phyloP scores from a whole-genome alignment of 2,329 filamentous ascomycete genomes.

The Ascochyta clinopodiicola region DNA sequence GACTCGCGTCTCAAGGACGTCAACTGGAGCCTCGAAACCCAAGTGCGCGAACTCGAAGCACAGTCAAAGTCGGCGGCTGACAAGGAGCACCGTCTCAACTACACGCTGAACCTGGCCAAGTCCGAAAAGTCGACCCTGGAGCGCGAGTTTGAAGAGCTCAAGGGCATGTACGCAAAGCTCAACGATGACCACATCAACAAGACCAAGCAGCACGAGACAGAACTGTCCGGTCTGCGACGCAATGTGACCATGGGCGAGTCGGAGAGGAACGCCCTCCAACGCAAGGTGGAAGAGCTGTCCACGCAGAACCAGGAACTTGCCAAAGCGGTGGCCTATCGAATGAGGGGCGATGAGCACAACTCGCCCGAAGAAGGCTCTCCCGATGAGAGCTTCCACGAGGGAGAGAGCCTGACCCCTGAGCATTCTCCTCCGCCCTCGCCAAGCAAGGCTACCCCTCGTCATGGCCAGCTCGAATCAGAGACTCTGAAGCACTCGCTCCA shows the following conservation, averaged over 20 bases:
- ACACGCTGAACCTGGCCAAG: conserved; percentile 72
- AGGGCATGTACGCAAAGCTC: conserved; percentile 77
- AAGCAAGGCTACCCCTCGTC: conserved; percentile 87
- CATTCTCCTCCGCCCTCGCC: conserved; percentile 91
- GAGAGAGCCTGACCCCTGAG: conserved; percentile 73
- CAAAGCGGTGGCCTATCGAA: conserved; percentile 78
- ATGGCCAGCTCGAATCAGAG: conserved; percentile 91
- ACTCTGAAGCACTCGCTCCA: conserved; percentile 92
- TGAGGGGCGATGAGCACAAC: conserved; percentile 65
- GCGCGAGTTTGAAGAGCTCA: conserved; percentile 90
- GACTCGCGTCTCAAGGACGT: conserved; percentile 97
- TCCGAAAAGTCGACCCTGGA: conserved; percentile 79
- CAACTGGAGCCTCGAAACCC: conserved; percentile 96
- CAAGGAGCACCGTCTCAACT: conserved; percentile 80
- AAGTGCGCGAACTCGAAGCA: conserved; percentile 81
- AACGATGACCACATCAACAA: conserved; percentile 78
- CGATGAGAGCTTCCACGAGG: conserved; percentile 59
- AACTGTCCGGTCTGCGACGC: conserved; percentile 82
- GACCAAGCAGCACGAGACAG: conserved; percentile 86
- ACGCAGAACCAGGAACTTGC: conserved; percentile 91
- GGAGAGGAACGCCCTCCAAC: conserved; percentile 78
- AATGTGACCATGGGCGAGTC: conserved; percentile 78
- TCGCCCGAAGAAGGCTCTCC: conserved; percentile 64
- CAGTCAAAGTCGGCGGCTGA: conserved; percentile 78
- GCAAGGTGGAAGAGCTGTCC: conserved; percentile 85